phyloP scores from a whole-genome alignment of 495 filamentous ascomycete genomes.

The Entonaema liquescens region DNA sequence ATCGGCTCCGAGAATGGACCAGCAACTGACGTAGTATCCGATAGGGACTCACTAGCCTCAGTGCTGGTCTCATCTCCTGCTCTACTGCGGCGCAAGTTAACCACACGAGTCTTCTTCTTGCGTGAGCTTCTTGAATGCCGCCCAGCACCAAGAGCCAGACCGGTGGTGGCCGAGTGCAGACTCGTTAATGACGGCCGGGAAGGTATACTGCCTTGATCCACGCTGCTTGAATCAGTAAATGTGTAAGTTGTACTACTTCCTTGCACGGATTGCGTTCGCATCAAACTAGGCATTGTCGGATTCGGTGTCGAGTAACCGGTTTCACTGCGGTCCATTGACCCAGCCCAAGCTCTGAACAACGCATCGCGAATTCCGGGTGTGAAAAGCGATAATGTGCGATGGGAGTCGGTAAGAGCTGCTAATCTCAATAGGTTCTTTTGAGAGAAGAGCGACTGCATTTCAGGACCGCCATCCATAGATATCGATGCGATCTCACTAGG shows the following conservation, averaged over 20 bases:
- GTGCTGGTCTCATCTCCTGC: conserved; percentile 63
- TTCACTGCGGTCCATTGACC: conserved; percentile 75
- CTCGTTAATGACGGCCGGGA: conserved; percentile 57
- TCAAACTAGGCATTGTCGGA: conserved; percentile 62
- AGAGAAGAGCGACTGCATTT: conserved; percentile 84
- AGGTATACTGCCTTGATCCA: conserved; percentile 56
- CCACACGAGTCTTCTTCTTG: conserved; percentile 91
- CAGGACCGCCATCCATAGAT: conserved; percentile 76
- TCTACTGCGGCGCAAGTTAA: conserved; percentile 80
- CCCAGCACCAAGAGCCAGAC: conserved; percentile 70
- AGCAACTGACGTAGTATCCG: conserved; percentile 49
- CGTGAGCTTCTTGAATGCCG: conserved; percentile 72
- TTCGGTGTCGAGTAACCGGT: conserved; percentile 63
- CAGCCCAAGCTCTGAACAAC: conserved; percentile 91
- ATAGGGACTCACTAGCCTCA: conserved; percentile 52
- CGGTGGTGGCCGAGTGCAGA: conserved; percentile 62
- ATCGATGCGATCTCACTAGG: conserved; percentile 75
- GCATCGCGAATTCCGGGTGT: conserved; percentile 84
- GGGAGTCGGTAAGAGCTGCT: conserved; percentile 78
- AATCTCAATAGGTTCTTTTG: conserved; percentile 87
- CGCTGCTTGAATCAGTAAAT: conserved; percentile 64
- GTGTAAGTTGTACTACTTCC: conserved; percentile 70
- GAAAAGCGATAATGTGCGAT: conserved; percentile 85
- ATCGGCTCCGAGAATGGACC: conserved; percentile 61
- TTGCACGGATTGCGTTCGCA: conserved; percentile 67